phyloP scores from a whole-genome alignment of 1,284 basidiomycete genomes.

The Pseudozyma pruni region DNA sequence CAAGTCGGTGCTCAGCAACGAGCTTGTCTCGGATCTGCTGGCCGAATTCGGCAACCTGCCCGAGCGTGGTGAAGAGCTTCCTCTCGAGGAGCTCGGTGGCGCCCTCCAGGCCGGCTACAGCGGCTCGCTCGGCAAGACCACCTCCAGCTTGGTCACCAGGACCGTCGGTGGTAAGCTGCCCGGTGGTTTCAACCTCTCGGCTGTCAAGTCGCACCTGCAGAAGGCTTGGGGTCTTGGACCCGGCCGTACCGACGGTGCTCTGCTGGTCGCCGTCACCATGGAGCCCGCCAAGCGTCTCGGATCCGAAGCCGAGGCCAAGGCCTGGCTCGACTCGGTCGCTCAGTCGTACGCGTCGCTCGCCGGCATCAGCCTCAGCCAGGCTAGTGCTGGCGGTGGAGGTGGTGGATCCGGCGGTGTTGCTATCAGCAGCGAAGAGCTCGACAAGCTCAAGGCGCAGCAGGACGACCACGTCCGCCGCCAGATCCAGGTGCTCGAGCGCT shows the following conservation, averaged over 20 bases:
- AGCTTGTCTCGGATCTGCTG: conserved; percentile 89
- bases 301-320: conserved; percentile 89
- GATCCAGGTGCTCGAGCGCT: conserved; percentile 94
- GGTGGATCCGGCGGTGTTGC: conserved; percentile 71
- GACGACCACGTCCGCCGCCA: conserved; percentile 91
- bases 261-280: conserved; percentile 87
- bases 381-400: conserved; percentile 72
- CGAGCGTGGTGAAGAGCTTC: conserved; percentile 96
- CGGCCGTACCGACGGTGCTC: conserved; percentile 86
- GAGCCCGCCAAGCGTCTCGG: conserved; percentile 94
- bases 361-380: conserved; percentile 78
- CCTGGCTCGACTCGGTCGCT: conserved; percentile 89
- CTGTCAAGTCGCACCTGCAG: conserved; percentile 77
- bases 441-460: conserved; percentile 94
- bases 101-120: conserved; percentile 83
- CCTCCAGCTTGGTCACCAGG: conserved; percentile 88
- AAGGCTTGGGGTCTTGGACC: conserved; percentile 83
- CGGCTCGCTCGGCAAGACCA: conserved; percentile 92
- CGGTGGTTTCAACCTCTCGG: conserved; percentile 94
- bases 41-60: conserved; percentile 72
- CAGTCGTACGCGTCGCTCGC: conserved; percentile 84
- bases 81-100: conserved; percentile 86
- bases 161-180: conserved; percentile 96
- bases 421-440: conserved; percentile 97
- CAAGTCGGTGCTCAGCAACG: conserved; percentile 97